A percentile compares a stretch with the other conserved stretches of the same genome.
Evolutionary conservation across 768 basidiomycete genomes (phyloP).

Genomic region (Tulasnella sp.): DNA sequence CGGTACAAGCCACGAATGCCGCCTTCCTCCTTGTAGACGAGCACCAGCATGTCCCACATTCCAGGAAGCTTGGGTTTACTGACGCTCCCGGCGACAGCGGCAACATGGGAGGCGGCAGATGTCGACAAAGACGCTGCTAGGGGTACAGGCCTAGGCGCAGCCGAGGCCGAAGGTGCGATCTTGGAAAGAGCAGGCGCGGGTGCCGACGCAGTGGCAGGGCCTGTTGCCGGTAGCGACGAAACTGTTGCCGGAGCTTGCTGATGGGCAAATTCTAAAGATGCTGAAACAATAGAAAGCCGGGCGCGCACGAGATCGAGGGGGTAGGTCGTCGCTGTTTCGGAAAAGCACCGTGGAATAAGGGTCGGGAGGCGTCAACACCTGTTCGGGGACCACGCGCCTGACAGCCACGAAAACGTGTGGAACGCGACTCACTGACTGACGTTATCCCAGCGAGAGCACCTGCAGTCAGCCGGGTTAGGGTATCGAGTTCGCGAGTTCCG

Average conservation of each 20-base stretch:
- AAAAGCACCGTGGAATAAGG: neutral
- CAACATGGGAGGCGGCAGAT: slow-evolving; percentile 31
- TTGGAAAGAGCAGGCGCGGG: slow-evolving; percentile 11
- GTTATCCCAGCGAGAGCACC: slow-evolving; percentile 93
- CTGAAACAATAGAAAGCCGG: slow-evolving; percentile 87
- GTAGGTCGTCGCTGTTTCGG: slow-evolving; percentile 68
- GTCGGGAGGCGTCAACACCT: neutral
- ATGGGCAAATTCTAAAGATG: slow-evolving; percentile 53
- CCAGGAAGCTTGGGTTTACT: slow-evolving; percentile 37
- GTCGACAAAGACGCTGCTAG: slow-evolving; percentile 32
- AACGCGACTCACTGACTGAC: slow-evolving; percentile 71
- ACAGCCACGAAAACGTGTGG: slow-evolving; percentile 6
- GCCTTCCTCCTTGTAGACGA: slow-evolving; percentile 89
- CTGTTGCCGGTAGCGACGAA: neutral
- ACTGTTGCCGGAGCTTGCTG: slow-evolving; percentile 33
- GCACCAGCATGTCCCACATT: slow-evolving; percentile 84
- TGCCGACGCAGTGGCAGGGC: slow-evolving; percentile 1
- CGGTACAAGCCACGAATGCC: slow-evolving; percentile 80
- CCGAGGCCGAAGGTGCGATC: slow-evolving; percentile 20
- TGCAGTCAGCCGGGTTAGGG: slow-evolving; percentile 75
- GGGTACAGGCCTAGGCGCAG: slow-evolving; percentile 1
- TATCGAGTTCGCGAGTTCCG: slow-evolving; percentile 76
- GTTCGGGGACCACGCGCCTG: slow-evolving; percentile 23
- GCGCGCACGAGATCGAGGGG: slow-evolving; percentile 92
- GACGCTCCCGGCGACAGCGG: slow-evolving; percentile 38